phyloP scores from a whole-genome alignment of 176 grass and related monocot genomes.

The Raddia distichophylla region DNA sequence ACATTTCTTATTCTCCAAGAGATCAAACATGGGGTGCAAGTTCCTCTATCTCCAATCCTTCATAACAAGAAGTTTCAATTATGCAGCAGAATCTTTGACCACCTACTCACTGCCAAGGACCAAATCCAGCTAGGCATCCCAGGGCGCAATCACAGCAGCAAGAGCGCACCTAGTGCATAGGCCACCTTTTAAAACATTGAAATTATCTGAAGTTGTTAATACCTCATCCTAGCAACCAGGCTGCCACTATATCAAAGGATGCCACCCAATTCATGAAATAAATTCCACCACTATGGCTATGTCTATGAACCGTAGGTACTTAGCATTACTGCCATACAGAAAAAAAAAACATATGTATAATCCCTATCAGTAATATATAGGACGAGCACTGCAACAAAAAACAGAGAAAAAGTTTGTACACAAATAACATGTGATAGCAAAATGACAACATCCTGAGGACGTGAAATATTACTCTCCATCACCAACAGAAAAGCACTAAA shows the following conservation, averaged over 20 bases:
- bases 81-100: too few species aligned
- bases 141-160: too few species aligned
- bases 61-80: too few species aligned
- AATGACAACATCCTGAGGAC: neutral
- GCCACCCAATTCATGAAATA: neutral
- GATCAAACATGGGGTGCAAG: too few species aligned
- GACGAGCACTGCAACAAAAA: neutral
- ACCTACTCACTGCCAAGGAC: too few species aligned
- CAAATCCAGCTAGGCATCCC: too few species aligned
- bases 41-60: too few species aligned
- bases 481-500: neutral
- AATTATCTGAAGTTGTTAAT: neutral
- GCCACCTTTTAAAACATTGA: neutral
- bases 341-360: slow-evolving; percentile 18
- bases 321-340: neutral
- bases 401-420: neutral
- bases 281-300: neutral
- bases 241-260: neutral
- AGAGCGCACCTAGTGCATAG: too few species aligned
- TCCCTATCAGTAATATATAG: neutral
- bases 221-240: neutral
- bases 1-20: too few species aligned
- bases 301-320: neutral
- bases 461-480: slow-evolving; percentile 7
- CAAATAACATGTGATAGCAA: neutral